These are phyloP conservation scores for Saraca asoca DNA, from an alignment of 331 rosid genomes.

Conservation along the genomic window DNA sequence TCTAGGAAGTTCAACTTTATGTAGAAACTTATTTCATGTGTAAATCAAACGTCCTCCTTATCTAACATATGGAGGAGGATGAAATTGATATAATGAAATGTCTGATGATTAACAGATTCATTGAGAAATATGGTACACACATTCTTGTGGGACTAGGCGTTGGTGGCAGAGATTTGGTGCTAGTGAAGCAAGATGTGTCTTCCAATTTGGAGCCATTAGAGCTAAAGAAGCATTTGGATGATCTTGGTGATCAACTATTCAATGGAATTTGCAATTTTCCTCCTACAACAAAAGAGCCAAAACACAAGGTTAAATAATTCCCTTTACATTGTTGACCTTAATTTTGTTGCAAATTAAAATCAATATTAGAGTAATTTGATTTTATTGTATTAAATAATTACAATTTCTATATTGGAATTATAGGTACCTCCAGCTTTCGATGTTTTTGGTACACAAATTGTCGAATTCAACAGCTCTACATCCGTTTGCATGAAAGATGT, in stretches of 20 bases:
- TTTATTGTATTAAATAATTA: too few species aligned
- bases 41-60: too few species aligned
- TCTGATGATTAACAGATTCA: conserved; percentile 54
- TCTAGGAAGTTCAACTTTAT: too few species aligned
- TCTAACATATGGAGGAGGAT: too few species aligned
- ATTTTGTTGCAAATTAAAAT: conserved; percentile 4
- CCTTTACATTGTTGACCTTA: conserved; percentile 3
- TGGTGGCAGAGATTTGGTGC: conserved; percentile 75
- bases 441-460: conserved; percentile 59
- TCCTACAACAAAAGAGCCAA: conserved; percentile 65
- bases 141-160: conserved; percentile 81
- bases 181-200: conserved; percentile 75
- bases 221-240: conserved; percentile 68
- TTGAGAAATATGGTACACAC: conserved; percentile 88
- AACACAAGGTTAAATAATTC: conserved; percentile 48
- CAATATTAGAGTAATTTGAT: too few species aligned
- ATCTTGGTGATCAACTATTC: conserved; percentile 89
- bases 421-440: conserved; percentile 83
- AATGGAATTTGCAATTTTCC: conserved; percentile 73
- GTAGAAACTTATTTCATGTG: too few species aligned
- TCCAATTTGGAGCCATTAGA: conserved; percentile 65
- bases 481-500: conserved; percentile 70
- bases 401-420: conserved; percentile 3
- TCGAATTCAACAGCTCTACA: conserved; percentile 52
- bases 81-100: conserved; percentile 1